These are phyloP conservation scores for Colletotrichum sp. DNA, from an alignment of 2,329 filamentous ascomycete genomes.

Conservation along the genomic window DNA sequence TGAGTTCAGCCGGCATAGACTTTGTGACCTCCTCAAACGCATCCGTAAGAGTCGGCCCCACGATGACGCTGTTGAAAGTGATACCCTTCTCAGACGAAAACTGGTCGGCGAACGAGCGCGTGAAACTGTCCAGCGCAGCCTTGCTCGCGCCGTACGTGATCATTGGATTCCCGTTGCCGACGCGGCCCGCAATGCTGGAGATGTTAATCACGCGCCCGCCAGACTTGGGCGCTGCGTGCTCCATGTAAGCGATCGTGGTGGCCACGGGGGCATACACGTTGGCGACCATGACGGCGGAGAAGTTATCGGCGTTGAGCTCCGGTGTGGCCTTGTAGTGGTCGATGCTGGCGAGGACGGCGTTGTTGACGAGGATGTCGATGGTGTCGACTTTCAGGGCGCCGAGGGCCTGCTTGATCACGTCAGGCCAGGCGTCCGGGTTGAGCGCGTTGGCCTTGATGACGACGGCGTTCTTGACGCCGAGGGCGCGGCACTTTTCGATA, in stretches of 20 bases:
- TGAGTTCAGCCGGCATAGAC: neutral
- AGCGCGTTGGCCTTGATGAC: neutral
- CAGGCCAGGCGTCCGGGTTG: neutral
- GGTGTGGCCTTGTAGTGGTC: neutral
- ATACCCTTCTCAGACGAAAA: constrained; percentile 28
- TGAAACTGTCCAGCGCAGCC: constrained; percentile 33
- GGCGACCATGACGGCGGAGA: neutral
- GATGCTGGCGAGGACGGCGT: neutral
- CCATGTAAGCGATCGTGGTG: constrained; percentile 32
- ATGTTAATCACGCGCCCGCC: constrained; percentile 38
- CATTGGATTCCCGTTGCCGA: neutral
- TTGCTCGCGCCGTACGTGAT: constrained; percentile 35
- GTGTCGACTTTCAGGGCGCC: neutral
- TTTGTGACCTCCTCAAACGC: neutral
- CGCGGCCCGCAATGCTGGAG: constrained; percentile 26
- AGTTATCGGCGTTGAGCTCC: neutral
- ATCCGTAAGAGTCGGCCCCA: constrained; percentile 28
- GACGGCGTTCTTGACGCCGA: neutral
- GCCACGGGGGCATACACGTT: constrained; percentile 26
- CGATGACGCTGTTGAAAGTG: constrained; percentile 36
- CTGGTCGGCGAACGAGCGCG: constrained; percentile 31
- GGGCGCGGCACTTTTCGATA: neutral
- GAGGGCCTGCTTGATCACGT: neutral
- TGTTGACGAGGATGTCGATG: constrained; percentile 9
- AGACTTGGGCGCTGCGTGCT: constrained; percentile 31